Evolutionary conservation across 192 early-diverging fungal species (phyloP), one percentile per base, ranked within the genome.

Genomic region (Coemansia interrupta): DNA sequence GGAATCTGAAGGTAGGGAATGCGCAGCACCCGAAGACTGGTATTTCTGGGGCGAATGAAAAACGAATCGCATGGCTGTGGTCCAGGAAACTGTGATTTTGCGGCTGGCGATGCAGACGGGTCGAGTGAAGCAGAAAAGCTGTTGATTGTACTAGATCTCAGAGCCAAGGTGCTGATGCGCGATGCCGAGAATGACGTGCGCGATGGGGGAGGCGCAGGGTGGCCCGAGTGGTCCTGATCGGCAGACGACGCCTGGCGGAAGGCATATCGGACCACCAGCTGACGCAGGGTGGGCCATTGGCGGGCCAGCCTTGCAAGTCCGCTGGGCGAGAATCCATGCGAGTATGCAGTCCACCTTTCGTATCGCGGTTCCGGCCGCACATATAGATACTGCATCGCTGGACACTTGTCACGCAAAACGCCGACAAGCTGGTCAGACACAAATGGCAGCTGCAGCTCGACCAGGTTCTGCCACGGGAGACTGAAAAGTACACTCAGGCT

Each of bases 311-410:
- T 38, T 41, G 57, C 49, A 28, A 78, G 65, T 0, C 65, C 68
- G n/a, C 39, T 44, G 20, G 75, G 62, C 29, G 74, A 58, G 26
- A 72, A 78, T 15, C 56, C 41, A 50, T 71, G 68, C 12, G 68
- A 60, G 56, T 78, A 78, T 7, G 58, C 69, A 1, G 74, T 47
- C 74, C 74, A 78, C 24, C 74, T 58, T 61, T 78, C 74, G 49
- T 78, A 78, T 6, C 74, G 74, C n/a, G 68, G 65, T 26, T 64
- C 69, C 1, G 74, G 74, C 0, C 56, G 44, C 56, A 78, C 68
- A 57, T 49, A 17, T 26, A 78, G 54, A 43, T 54, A 72, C 32
- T 60, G 74, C 43, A 78, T 20, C 5, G 30, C 46, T n/a, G 74
- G 74, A 26, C 74, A 78, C 32, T 78, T 78, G 58, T 63, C 55